These are phyloP conservation scores for Boletus sp. DNA, from an alignment of 1,284 basidiomycete genomes.

Conservation along the genomic window DNA sequence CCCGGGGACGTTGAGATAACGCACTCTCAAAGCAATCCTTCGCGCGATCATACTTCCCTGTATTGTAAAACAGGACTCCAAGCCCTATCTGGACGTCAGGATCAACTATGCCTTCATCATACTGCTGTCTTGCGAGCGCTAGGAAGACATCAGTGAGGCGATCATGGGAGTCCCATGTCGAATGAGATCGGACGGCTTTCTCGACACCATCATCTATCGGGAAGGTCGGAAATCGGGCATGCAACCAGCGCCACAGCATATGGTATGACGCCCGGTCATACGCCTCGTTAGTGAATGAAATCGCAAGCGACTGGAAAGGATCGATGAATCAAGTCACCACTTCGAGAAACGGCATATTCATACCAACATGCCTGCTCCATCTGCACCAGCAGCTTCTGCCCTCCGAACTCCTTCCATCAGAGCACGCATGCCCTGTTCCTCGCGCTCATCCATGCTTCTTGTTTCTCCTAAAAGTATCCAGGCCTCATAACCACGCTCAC, in stretches of 20 bases:
- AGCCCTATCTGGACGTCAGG: constrained; percentile 92
- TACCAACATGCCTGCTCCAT: constrained; percentile 80
- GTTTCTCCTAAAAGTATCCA: constrained; percentile 95
- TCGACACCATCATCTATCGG: constrained; percentile 56
- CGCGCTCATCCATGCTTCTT: constrained; percentile 94
- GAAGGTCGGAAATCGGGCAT: constrained; percentile 69
- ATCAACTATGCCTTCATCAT: constrained; percentile 70
- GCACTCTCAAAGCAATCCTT: constrained; percentile 92
- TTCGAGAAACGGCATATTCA: constrained; percentile 27
- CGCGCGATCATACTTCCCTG: constrained; percentile 73
- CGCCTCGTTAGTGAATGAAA: constrained; percentile 96
- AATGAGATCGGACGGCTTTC: constrained; percentile 52
- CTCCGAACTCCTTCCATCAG: constrained; percentile 63
- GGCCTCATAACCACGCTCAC: constrained; percentile 80
- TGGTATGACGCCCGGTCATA: constrained; percentile 86
- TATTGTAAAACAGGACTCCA: constrained; percentile 91
- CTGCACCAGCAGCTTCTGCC: constrained; percentile 58
- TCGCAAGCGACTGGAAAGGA: constrained; percentile 78
- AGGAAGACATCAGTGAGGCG: constrained; percentile 84
- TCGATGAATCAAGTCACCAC: constrained; percentile 1
- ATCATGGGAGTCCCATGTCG: constrained; percentile 84
- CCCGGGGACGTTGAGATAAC: constrained; percentile 70
- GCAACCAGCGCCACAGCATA: constrained; percentile 86
- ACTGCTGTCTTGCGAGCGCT: constrained; percentile 77
- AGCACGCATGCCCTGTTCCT: constrained; percentile 76